phyloP scores from a whole-genome alignment of 2,329 filamentous ascomycete genomes.

The Penicillium sp. region DNA sequence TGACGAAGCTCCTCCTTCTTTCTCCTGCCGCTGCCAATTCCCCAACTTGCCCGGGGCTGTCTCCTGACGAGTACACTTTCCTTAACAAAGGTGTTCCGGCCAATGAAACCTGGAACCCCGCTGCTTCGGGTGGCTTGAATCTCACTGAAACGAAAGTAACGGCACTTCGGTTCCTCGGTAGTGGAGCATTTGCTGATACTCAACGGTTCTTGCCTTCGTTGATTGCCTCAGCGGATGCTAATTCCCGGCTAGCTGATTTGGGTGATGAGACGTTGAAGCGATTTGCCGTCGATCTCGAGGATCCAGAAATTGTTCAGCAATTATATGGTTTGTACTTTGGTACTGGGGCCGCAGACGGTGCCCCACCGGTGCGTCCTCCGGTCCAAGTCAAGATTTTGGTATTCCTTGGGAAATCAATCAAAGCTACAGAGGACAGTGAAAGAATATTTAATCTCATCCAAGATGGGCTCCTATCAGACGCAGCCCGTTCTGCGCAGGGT shows the following conservation, averaged over 20 bases:
- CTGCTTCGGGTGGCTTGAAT: conserved; percentile 56
- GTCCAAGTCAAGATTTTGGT: conserved; percentile 71
- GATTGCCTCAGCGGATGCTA: conserved; percentile 74
- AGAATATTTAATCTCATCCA: conserved; percentile 65
- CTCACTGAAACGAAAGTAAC: conserved; percentile 64
- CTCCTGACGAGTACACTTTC: conserved; percentile 61
- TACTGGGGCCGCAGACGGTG: conserved; percentile 43
- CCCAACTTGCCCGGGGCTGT: conserved; percentile 55
- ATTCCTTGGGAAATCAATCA: conserved; percentile 69
- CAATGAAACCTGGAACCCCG: conserved; percentile 56
- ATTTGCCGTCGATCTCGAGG: conserved; percentile 63
- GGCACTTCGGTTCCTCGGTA: conserved; percentile 67
- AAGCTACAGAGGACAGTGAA: conserved; percentile 63
- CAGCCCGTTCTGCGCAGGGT: conserved; percentile 47
- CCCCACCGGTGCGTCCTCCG: conserved; percentile 53
- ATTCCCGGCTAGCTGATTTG: conserved; percentile 73
- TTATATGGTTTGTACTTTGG: conserved; percentile 70
- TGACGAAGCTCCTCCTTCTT: conserved; percentile 71
- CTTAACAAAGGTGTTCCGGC: conserved; percentile 53
- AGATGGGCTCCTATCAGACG: conserved; percentile 52
- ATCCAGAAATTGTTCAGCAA: conserved; percentile 54
- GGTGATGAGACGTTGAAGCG: conserved; percentile 86
- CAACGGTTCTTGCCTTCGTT: conserved; percentile 80
- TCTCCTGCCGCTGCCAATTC: conserved; percentile 44
- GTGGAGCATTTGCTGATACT: conserved; percentile 74